These are phyloP conservation scores for Trichoderma erinaceum DNA, from an alignment of 495 filamentous ascomycete genomes.

Conservation along the genomic window DNA sequence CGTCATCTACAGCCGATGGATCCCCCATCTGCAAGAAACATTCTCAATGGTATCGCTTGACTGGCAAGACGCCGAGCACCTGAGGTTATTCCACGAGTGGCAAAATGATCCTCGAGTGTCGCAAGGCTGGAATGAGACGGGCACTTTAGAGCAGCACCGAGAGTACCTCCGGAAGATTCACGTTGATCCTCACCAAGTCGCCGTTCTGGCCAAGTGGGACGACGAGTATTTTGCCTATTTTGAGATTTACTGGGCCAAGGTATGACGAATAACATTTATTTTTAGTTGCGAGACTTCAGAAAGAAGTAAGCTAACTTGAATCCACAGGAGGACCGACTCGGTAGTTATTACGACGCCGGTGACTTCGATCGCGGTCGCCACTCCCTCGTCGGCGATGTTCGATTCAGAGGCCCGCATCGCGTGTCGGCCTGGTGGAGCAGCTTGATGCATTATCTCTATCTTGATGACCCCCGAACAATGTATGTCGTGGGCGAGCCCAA, in stretches of 20 bases:
- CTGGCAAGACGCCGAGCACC: conserved; percentile 45
- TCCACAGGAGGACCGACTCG: conserved; percentile 57
- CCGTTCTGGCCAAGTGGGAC: conserved; percentile 56
- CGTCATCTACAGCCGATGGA: conserved; percentile 60
- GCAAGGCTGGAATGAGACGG: conserved; percentile 62
- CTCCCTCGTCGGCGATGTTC: conserved; percentile 59
- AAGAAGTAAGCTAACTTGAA: background rate
- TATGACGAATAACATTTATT: conserved; percentile 23
- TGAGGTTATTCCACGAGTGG: conserved; percentile 59
- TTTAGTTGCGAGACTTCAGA: background rate
- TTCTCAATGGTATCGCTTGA: conserved; percentile 62
- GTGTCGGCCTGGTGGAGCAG: conserved; percentile 64
- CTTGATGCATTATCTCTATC: conserved; percentile 63
- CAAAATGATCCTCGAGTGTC: conserved; percentile 67
- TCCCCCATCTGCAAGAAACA: conserved; percentile 58
- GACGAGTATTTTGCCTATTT: conserved; percentile 59
- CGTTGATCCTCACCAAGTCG: conserved; percentile 56
- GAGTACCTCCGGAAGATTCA: conserved; percentile 55
- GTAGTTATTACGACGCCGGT: conserved; percentile 56
- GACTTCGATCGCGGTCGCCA: conserved; percentile 64
- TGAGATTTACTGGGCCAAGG: conserved; percentile 68
- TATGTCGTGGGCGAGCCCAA: conserved; percentile 61
- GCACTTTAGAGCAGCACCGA: conserved; percentile 56
- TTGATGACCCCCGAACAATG: conserved; percentile 61
- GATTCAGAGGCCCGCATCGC: conserved; percentile 57